Base-by-base conservation (phyloP, 768 basidiomycete genomes). In the Tephrocybe sp. region DNA sequence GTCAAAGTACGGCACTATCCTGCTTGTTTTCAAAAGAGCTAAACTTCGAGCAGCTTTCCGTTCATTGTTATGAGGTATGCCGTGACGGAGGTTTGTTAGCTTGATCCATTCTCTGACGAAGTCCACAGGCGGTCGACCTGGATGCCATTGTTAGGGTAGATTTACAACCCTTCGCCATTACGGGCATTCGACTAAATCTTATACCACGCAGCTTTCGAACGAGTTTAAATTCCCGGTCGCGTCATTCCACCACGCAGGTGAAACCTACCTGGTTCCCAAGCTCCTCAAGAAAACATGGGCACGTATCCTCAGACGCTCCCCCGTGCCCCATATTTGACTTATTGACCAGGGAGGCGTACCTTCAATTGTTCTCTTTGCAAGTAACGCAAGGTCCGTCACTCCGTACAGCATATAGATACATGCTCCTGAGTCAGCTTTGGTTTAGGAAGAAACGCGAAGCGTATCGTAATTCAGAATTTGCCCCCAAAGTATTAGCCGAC, bases 211-310 rank as follows among this genome's bases (percentile, higher is more conserved):
- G 76, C 72, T 92, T 3, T 81, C 88, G 9, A 89, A 92, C 65
- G 90, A 93, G 56, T 93, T 91, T 72, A 72, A 88, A 54, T 89
- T 89, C 68, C 79, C 84, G 0, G 71, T 90, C 32, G 80, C 88
- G 0, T 84, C 85, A 0, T 81, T 90, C 67, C 89, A 90, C 58
- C 89, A 91, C 57, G 88, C 90, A 1, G 83, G 84, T 36, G 88
- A 91, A 58, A 81, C 89, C 0, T 92, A 87, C 57, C 83, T 93
- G 34, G 88, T 91, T n/a, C 85, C 89, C 2, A 81, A 83, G 21
- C 64, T 88, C 1, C 74, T 93, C 49, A 90, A 90, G 66, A 74
- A 77, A 59, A 77, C 84, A 9, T 93, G 80, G 68, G 88, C 83
- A 60, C 40, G 62, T 55, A 17, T 60, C 32, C 45, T 15, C 10